Evolutionary conservation across 2,329 filamentous ascomycete species (phyloP).

Genomic region (Fusarium humuli): DNA sequence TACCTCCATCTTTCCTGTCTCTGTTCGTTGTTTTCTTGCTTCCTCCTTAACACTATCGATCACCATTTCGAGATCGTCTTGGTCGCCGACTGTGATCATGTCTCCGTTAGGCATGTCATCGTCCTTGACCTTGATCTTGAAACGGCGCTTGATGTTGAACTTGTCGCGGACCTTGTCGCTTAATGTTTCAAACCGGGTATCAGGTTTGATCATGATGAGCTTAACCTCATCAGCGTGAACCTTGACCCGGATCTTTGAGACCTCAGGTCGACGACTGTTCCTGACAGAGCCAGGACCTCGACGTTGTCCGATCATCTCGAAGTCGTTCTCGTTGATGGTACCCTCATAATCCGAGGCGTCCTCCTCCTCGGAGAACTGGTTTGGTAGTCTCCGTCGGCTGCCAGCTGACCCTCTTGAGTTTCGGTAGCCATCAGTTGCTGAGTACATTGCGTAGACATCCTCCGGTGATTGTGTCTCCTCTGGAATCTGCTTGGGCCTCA

Average conservation of each 20-base stretch:
- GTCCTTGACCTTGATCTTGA: conserved; percentile 90
- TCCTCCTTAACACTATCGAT: conserved; percentile 75
- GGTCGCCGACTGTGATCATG: conserved; percentile 97
- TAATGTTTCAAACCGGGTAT: conserved; percentile 80
- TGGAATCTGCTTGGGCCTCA: conserved; percentile 49
- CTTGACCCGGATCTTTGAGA: conserved; percentile 88
- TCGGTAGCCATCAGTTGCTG: conserved; percentile 55
- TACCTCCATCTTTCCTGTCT: conserved; percentile 96
- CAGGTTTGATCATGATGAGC: conserved; percentile 85
- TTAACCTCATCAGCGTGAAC: conserved; percentile 91
- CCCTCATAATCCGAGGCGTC: conserved; percentile 76
- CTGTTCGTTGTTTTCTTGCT: conserved; percentile 78
- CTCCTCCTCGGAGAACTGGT: conserved; percentile 82
- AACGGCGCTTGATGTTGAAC: conserved; percentile 79
- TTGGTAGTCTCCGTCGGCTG: conserved; percentile 58
- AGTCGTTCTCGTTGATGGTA: conserved; percentile 80
- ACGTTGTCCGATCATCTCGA: conserved; percentile 77
- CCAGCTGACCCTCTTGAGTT: conserved; percentile 45
- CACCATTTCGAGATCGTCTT: conserved; percentile 94
- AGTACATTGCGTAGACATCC: conserved; percentile 76
- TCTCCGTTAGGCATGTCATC: conserved; percentile 82
- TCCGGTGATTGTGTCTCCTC: conserved; percentile 72
- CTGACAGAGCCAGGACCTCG: conserved; percentile 60
- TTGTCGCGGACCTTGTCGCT: conserved; percentile 86
- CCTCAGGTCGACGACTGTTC: conserved; percentile 71